Percentiles rank a stretch among this genome's conserved stretches.
These are phyloP conservation scores for Escallonia herrerae DNA, from an alignment of 129 eudicot genomes.

Conservation along the genomic window DNA sequence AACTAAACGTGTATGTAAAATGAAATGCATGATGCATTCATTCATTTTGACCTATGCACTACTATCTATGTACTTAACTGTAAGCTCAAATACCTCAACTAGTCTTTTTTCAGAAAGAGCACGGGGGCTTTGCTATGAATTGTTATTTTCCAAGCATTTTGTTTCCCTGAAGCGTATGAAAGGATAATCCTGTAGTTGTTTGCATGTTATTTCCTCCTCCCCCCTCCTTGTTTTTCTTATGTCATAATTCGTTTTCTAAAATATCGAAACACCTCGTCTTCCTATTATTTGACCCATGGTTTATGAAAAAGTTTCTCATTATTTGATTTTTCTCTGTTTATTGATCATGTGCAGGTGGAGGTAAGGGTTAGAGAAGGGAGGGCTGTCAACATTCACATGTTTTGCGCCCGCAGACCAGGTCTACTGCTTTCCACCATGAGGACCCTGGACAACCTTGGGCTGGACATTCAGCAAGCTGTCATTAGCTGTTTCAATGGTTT, in stretches of 20 bases:
- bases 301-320: no score
- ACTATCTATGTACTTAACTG: no score
- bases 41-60: no score
- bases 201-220: background rate
- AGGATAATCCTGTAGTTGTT: background rate
- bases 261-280: background rate
- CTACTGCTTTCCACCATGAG: constrained; percentile 65
- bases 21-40: no score
- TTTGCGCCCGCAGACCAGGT: constrained; percentile 74
- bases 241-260: background rate
- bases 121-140: no score
- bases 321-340: no score
- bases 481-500: constrained; percentile 82
- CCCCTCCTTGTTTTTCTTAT: background rate
- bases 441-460: constrained; percentile 63
- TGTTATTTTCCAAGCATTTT: background rate
- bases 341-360: constrained; percentile 36
- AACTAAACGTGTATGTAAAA: no score
- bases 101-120: no score
- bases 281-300: no score
- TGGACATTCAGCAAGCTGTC: constrained; percentile 82
- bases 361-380: constrained; percentile 66
- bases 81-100: no score
- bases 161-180: background rate
- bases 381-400: constrained; percentile 75